Base-by-base conservation (phyloP, 23 red algal genomes). In the Pyropia haitanensis region DNA sequence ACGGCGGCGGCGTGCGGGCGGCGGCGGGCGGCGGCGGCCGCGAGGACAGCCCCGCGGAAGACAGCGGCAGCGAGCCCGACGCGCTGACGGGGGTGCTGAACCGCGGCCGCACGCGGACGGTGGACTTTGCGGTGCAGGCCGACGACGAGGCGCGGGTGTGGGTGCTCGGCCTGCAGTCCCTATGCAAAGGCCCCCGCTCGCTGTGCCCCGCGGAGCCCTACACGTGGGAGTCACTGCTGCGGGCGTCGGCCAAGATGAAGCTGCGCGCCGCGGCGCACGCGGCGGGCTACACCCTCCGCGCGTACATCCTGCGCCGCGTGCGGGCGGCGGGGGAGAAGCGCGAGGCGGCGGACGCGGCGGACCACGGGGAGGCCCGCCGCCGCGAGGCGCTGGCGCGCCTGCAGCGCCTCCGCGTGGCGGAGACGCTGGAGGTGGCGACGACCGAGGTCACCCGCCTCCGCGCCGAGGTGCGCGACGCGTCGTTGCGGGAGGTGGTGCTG, bases 81-180 rank as follows among this genome's bases (percentile, higher is more conserved):
- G 39, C 39, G 0, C 10, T 46, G 39, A 12, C 39, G 39, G 39
- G 39, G 39, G 39, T 46, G 39, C 39, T 46, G 39, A 46, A 46
- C 39, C 39, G 39, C 10, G 39, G 39, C 39, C 39, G 39, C 7
- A 46, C 53, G 61, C 58, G 80, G 27, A 91, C 87, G 14, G 69
- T 91, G 61, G 87, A 91, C 49, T 61, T 95, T 18, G 82, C 85
- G 2, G 79, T 76, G 18, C 60, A 67, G 2, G 78, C 72, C 26
- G 71, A 82, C 23, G 90, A 88, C 32, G 77, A 95, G 53, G 51
- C 88, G 52, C 71, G 74, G 65, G 56, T 64, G 13, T 95, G 90
- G 90, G 51, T 95, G 22, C 72, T 95, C 15, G 90, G 82, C 8
- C 64, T 95, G 1, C 90, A 95, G 59, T 80, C 73, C 7, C 82